Conservation (phyloP, 2,329 filamentous ascomycete species). For the Exophiala oligosperma region DNA sequence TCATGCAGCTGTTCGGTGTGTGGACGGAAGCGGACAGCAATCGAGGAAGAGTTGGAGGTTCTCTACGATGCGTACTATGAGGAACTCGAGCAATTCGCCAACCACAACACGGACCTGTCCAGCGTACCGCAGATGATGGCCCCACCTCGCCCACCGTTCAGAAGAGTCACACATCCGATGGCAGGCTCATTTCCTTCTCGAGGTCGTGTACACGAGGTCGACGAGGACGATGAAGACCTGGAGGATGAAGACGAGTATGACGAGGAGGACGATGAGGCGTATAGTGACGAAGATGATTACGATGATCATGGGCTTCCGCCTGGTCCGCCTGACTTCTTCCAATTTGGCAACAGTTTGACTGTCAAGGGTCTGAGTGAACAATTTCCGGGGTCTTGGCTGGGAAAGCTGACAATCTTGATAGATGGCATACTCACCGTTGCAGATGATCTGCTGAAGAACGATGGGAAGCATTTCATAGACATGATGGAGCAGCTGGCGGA, state of each 20-base stretch:
- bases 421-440: slow-evolving; percentile 98
- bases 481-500: slow-evolving; percentile 99
- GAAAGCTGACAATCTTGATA: slow-evolving; percentile 34
- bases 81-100: slow-evolving; percentile 95
- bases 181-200: slow-evolving; percentile 56
- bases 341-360: slow-evolving; percentile 94
- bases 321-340: slow-evolving; percentile 84
- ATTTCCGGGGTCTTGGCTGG: background rate
- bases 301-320: slow-evolving; percentile 65
- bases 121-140: slow-evolving; percentile 68
- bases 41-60: slow-evolving; percentile 96
- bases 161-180: slow-evolving; percentile 40
- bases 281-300: slow-evolving; percentile 62
- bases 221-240: slow-evolving; percentile 56
- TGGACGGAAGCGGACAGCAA: slow-evolving; percentile 91
- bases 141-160: slow-evolving; percentile 56
- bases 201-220: slow-evolving; percentile 64
- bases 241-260: slow-evolving; percentile 53
- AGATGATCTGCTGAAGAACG: slow-evolving; percentile 97
- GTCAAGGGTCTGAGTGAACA: slow-evolving; percentile 67
- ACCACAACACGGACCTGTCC: slow-evolving; percentile 66
- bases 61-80: slow-evolving; percentile 98
- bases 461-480: slow-evolving; percentile 99
- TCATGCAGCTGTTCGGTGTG: slow-evolving; percentile 98
- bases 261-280: slow-evolving; percentile 69